Conservation (phyloP, 306 rosid species). For the Prunus armeniaca region DNA sequence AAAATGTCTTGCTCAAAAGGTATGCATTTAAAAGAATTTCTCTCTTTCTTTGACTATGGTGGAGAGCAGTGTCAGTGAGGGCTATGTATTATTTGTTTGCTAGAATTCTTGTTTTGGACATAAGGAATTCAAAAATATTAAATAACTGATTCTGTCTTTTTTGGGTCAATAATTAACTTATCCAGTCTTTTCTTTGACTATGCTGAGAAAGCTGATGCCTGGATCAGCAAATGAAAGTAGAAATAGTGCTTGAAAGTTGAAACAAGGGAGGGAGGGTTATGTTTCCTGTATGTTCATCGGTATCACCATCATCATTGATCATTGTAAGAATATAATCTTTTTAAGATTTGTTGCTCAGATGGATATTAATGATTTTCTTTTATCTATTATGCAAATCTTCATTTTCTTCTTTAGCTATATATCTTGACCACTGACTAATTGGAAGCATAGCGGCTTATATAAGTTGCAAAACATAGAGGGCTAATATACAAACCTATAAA, state of each 20-base stretch:
- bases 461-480: not conserved
- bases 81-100: too few species aligned
- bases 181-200: slow-evolving; percentile 22
- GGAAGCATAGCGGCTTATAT: not conserved
- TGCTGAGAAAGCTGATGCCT: slow-evolving; percentile 78
- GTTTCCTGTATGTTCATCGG: slow-evolving; percentile 10
- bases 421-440: slow-evolving; percentile 15
- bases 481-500: too few species aligned
- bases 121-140: too few species aligned
- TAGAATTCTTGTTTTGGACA: too few species aligned
- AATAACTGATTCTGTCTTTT: too few species aligned
- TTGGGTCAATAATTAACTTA: too few species aligned
- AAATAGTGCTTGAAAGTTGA: slow-evolving; percentile 62
- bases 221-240: slow-evolving; percentile 74
- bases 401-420: slow-evolving; percentile 17
- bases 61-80: too few species aligned
- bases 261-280: too few species aligned
- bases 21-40: too few species aligned
- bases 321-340: slow-evolving; percentile 28
- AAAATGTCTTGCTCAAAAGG: too few species aligned
- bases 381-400: slow-evolving; percentile 24
- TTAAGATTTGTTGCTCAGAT: slow-evolving; percentile 4
- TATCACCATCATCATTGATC: slow-evolving; percentile 38
- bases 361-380: slow-evolving; percentile 14
- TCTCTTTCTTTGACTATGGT: too few species aligned